phyloP scores from a whole-genome alignment of 1,284 basidiomycete genomes.

The Nidula niveotomentosa region DNA sequence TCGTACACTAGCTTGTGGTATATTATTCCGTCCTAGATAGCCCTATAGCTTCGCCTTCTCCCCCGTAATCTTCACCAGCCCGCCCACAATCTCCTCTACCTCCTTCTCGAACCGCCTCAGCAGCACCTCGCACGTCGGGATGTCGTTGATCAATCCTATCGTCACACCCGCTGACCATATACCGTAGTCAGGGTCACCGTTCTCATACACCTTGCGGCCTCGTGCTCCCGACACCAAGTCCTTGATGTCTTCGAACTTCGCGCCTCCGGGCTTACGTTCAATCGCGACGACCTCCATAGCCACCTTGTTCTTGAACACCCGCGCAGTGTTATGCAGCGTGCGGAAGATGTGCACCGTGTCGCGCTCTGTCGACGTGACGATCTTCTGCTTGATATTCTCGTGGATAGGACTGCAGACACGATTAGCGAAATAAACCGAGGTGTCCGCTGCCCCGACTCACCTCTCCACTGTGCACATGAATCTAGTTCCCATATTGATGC shows the following conservation, averaged over 20 bases:
- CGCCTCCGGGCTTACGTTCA: slow-evolving; percentile 80
- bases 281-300: slow-evolving; percentile 80
- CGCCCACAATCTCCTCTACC: slow-evolving; percentile 70
- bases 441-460: slow-evolving; percentile 26
- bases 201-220: slow-evolving; percentile 81
- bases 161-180: slow-evolving; percentile 86
- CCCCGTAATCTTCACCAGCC: slow-evolving; percentile 40
- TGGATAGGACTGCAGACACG: slow-evolving; percentile 69
- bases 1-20: too few species aligned
- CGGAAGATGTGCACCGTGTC: slow-evolving; percentile 92
- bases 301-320: slow-evolving; percentile 88
- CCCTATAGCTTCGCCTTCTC: slow-evolving; percentile 49
- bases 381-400: slow-evolving; percentile 88
- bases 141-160: slow-evolving; percentile 84
- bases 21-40: not conserved
- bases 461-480: slow-evolving; percentile 85
- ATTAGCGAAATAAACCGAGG: not conserved
- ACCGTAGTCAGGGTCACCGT: slow-evolving; percentile 84
- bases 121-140: slow-evolving; percentile 82
- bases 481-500: slow-evolving; percentile 89
- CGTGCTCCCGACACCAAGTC: slow-evolving; percentile 83
- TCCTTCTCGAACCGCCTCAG: slow-evolving; percentile 75
- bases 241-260: slow-evolving; percentile 85
- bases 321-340: slow-evolving; percentile 82
- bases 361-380: slow-evolving; percentile 79